Base-by-base conservation (phyloP, 2,329 filamentous ascomycete species). In the Epichloe bromicola region DNA sequence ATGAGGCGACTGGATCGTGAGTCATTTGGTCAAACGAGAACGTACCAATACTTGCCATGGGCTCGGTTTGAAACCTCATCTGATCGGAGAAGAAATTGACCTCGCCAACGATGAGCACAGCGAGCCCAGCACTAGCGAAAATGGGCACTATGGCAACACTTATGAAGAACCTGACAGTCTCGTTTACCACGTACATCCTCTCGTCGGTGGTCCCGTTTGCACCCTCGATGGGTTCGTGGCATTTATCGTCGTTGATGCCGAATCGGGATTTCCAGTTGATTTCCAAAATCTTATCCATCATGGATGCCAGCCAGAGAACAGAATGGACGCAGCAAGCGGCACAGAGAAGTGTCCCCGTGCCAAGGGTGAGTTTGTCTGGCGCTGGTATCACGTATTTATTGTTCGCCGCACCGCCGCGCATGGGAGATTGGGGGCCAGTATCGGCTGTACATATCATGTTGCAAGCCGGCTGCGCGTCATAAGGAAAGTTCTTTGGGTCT, bases 291-390 rank as follows among this genome's bases (percentile, higher is more conserved):
- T 80, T 83, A 55, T 79, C 76, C 74, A 76, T 80, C 64, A 79
- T 83, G 1, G 75, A 80, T 0, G 79, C 67, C 8, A 84, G 63
- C 8, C 78, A 80, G 0, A 85, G 63, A 10, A 85, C 74, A 1
- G 80, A 78, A 0, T 81, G 80, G 3, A 86, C 75, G 52, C 80
- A 85, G 53, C 80, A 83, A 2, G 76, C 82, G 2, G 80, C 79
- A 0, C 79, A 74, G 1, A 85, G 66, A 2, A 85, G 70, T 8
- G 77, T 83, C 0, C 70, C 78, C 0, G 79, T 73, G 45, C 75
- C 74, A 58, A 84, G 83, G 0, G 74, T 76, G 23, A 86, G 65
- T 11, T 61, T 67, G 3, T 66, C 56, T 0, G 82, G 82, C 1
- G 71, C 73, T 0, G 80, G 80, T 23, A 85, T 75, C 3, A 85